Percentiles rank a stretch among this genome's conserved stretches.
phyloP scores from a whole-genome alignment of 1,284 basidiomycete genomes.

The Ganoderma lingzhi region DNA sequence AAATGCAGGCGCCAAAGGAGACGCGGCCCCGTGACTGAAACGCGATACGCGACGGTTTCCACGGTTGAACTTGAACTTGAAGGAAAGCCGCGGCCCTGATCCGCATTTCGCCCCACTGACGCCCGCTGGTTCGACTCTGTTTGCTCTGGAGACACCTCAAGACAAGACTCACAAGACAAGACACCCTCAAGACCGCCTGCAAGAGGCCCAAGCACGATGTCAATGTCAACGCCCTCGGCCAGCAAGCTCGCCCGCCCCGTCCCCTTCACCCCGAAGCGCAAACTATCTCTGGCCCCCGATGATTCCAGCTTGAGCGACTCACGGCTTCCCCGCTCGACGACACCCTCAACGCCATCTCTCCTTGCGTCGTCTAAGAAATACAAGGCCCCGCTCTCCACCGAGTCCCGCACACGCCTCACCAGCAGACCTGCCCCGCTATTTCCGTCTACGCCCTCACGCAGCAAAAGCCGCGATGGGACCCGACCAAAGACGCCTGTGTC shows the following conservation, averaged over 20 bases:
- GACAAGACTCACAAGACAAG: constrained; percentile 12
- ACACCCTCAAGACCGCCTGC: not conserved
- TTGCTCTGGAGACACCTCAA: not conserved
- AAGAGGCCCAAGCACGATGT: constrained; percentile 25
- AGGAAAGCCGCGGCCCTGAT: not conserved
- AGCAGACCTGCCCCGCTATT: constrained; percentile 49
- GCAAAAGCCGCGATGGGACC: constrained; percentile 43
- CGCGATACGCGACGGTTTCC: constrained; percentile 36
- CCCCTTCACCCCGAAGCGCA: constrained; percentile 66
- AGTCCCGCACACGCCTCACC: constrained; percentile 56
- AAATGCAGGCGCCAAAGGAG: not conserved
- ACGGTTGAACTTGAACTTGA: constrained; percentile 29
- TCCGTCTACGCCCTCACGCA: constrained; percentile 60
- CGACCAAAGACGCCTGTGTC: constrained; percentile 56
- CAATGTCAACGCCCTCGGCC: constrained; percentile 33
- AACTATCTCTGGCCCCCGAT: constrained; percentile 46
- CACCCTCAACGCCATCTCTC: constrained; percentile 52
- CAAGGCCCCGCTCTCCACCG: constrained; percentile 68
- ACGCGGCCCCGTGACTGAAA: constrained; percentile 34
- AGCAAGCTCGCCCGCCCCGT: constrained; percentile 40
- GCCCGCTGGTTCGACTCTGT: constrained; percentile 8
- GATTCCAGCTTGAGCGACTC: constrained; percentile 28
- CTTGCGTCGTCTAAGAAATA: constrained; percentile 69
- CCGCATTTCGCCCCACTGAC: constrained; percentile 3
- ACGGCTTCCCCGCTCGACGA: constrained; percentile 39